These are phyloP conservation scores for Elsinoe fawcettii DNA, from an alignment of 2,329 filamentous ascomycete genomes.

Conservation along the genomic window DNA sequence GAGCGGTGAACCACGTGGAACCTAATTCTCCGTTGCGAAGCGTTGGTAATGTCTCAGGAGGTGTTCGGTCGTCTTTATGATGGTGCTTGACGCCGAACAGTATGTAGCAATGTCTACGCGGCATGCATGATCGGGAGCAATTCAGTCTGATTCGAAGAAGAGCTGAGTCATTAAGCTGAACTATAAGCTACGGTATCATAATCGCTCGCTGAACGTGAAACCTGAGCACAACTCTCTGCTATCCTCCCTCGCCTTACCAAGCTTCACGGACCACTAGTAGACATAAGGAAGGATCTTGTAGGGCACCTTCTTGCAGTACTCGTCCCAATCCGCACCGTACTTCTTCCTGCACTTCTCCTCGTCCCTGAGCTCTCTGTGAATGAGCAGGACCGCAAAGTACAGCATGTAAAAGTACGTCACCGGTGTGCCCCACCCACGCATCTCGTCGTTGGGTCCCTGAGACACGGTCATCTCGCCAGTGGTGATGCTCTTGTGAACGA, in stretches of 20 bases:
- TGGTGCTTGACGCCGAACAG: too few species aligned
- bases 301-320: conserved; percentile 74
- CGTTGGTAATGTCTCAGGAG: too few species aligned
- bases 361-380: conserved; percentile 80
- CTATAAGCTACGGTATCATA: too few species aligned
- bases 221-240: background rate
- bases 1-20: too few species aligned
- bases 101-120: too few species aligned
- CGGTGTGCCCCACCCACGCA: conserved; percentile 74
- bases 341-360: conserved; percentile 86
- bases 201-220: background rate
- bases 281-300: conserved; percentile 79
- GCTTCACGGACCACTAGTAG: conserved; percentile 47
- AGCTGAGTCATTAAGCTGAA: too few species aligned
- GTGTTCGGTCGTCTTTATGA: too few species aligned
- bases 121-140: too few species aligned
- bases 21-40: too few species aligned
- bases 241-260: background rate
- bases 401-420: conserved; percentile 92
- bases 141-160: too few species aligned
- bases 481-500: conserved; percentile 54
- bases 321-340: conserved; percentile 87
- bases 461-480: conserved; percentile 53
- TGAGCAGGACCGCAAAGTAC: conserved; percentile 79
- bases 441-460: conserved; percentile 37